Percentiles rank a stretch among this genome's conserved stretches.
Evolutionary conservation across 176 grass and related monocot species (phyloP).

Genomic region (Oryza glaberrima): DNA sequence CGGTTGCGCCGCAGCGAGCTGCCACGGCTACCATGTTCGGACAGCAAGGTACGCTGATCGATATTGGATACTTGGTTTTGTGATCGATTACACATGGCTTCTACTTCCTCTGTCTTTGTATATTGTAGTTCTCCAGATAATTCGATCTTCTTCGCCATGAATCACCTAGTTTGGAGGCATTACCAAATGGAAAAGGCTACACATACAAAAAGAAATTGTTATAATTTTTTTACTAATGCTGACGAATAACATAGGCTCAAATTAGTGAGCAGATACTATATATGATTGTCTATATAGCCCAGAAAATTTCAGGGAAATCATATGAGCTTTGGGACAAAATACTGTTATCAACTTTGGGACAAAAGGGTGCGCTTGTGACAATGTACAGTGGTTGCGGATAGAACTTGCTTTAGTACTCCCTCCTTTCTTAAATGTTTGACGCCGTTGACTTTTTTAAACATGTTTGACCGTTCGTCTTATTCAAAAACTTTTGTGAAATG

Average conservation of each 20-base stretch:
- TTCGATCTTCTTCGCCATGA: not conserved
- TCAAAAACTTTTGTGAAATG: too few species aligned
- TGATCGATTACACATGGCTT: not conserved
- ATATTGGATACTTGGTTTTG: not conserved
- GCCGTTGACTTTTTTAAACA: too few species aligned
- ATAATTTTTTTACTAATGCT: too few species aligned
- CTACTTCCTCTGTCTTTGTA: not conserved
- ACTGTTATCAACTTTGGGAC: not conserved
- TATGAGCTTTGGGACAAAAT: not conserved
- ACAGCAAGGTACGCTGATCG: constrained; percentile 37
- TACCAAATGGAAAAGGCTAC: too few species aligned
- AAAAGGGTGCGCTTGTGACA: not conserved
- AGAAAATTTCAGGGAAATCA: not conserved
- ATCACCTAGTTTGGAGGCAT: not conserved
- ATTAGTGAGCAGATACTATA: not conserved
- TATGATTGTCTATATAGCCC: not conserved
- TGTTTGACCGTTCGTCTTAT: too few species aligned
- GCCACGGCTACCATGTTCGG: not conserved
- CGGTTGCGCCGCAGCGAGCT: not conserved
- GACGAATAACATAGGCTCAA: not conserved
- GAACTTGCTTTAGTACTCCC: not conserved
- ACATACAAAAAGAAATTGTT: too few species aligned
- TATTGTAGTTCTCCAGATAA: not conserved
- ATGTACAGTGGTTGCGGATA: not conserved
- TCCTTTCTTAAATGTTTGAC: too few species aligned